Evolutionary conservation across 805 yeast genomes (phyloP).

Genomic region (Candida corydali): DNA sequence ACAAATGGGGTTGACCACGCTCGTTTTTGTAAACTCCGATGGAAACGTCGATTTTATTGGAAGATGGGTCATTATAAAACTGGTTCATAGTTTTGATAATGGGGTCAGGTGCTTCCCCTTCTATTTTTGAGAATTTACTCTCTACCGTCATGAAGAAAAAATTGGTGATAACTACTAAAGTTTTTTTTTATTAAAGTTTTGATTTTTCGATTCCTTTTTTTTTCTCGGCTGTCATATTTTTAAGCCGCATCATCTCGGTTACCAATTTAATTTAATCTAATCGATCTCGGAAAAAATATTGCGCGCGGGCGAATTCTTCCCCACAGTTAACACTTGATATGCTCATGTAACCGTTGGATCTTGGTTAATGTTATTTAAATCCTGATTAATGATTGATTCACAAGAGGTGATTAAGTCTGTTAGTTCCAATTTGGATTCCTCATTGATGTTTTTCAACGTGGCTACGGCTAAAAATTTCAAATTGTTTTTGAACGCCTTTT

Average conservation of each 20-base stretch:
- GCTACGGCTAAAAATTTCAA: conserved; percentile 27
- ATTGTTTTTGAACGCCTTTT: conserved; percentile 17
- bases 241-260: background rate
- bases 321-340: too few species aligned
- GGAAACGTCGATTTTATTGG: conserved; percentile 36
- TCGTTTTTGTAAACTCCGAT: conserved; percentile 46
- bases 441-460: conserved; percentile 5
- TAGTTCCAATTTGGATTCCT: background rate
- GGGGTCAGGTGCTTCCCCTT: conserved; percentile 24
- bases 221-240: background rate
- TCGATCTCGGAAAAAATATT: background rate
- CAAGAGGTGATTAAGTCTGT: background rate
- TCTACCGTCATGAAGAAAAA: conserved; percentile 14
- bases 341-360: too few species aligned
- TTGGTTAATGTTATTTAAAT: too few species aligned
- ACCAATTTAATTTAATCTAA: background rate
- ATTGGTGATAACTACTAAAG: background rate
- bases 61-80: conserved; percentile 22
- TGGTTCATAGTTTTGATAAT: conserved; percentile 19
- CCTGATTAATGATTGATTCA: too few species aligned
- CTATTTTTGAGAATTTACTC: conserved; percentile 15
- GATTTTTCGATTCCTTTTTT: background rate
- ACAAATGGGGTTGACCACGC: conserved; percentile 30
- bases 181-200: too few species aligned
- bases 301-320: too few species aligned